Conservation (phyloP, 2,329 filamentous ascomycete genomes). For the Kalmusia sp. region DNA sequence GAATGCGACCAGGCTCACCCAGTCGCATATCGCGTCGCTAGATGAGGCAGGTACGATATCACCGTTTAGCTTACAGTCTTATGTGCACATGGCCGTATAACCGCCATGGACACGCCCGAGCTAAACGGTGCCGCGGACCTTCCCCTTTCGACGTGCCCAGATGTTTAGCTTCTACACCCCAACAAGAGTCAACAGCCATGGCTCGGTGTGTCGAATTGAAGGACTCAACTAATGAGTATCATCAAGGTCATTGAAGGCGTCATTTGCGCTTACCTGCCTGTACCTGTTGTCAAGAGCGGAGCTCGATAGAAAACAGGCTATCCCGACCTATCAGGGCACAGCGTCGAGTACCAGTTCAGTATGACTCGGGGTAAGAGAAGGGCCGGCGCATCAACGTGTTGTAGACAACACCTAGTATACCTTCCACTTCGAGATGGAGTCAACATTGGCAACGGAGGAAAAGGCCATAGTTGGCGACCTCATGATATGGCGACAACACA, state of each 20-base stretch:
- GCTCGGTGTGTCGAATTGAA: neutral
- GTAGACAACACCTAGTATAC: neutral
- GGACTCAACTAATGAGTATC: neutral
- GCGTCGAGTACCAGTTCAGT: neutral
- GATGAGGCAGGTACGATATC: constrained; percentile 1
- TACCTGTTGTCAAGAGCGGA: neutral
- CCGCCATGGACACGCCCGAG: constrained; percentile 1
- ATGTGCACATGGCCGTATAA: neutral
- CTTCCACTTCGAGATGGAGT: constrained; percentile 2
- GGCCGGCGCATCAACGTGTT: neutral
- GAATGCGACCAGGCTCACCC: neutral
- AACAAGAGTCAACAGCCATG: neutral
- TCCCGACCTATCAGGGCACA: neutral
- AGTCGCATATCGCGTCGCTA: neutral
- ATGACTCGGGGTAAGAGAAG: neutral
- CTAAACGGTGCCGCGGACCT: neutral
- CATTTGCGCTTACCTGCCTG: neutral
- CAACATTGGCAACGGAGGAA: constrained; percentile 3
- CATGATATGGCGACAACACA: neutral
- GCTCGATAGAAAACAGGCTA: neutral
- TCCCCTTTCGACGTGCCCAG: constrained; percentile 5
- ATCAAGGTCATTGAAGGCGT: neutral
- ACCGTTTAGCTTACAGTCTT: neutral
- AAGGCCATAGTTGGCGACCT: neutral
- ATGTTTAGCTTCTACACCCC: neutral